Evolutionary conservation across 257 asterid genomes (phyloP), one percentile per base, ranked within the genome.

Genomic region (Jasminum sambac): DNA sequence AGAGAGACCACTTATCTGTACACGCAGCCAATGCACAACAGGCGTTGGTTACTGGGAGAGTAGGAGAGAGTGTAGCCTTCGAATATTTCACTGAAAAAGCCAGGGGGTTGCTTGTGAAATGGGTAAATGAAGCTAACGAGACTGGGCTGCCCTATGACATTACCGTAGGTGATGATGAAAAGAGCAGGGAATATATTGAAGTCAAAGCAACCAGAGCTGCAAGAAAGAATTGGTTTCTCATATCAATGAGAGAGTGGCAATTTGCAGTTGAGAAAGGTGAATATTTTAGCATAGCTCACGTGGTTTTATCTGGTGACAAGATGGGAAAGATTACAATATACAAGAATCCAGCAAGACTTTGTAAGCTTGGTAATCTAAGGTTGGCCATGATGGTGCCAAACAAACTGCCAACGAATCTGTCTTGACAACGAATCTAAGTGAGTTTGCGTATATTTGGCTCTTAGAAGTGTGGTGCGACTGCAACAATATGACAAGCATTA

Each of bases 81-180:
- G 84, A 82, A 55, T 91, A 88, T 70, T 89, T 91, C 46, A 39
- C 30, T 5, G 91, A 69, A 21, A 80, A 77, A 74, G 79, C 52
- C 2, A 89, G 84, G 0, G 83, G 74, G 8, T 62, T 37, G 79
- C 63, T 61, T 38, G 96, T 88, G 65, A 88, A 75, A 50, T 95
- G 98, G 99, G 96, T 95, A 41, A 95, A 95, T 72, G 91, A 88
- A 85, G 63, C 83, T 36, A 74, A 63, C 34, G 99, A 95, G 71
- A 80, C 92, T 6, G 98, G 98, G 65, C 83, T 95, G 25, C 99
- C 99, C 21, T 95, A 91, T 60, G 99, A 91, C 81, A 83, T 94
- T 41, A 24, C 84, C 6, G 36, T 95, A 25, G 95, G 80, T 63
- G 77, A 65, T 11, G 88, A 84, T 11, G 90, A 76, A n/a, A 52